Evolutionary conservation across 306 rosid species (phyloP).

Genomic region (Castanea crenata): DNA sequence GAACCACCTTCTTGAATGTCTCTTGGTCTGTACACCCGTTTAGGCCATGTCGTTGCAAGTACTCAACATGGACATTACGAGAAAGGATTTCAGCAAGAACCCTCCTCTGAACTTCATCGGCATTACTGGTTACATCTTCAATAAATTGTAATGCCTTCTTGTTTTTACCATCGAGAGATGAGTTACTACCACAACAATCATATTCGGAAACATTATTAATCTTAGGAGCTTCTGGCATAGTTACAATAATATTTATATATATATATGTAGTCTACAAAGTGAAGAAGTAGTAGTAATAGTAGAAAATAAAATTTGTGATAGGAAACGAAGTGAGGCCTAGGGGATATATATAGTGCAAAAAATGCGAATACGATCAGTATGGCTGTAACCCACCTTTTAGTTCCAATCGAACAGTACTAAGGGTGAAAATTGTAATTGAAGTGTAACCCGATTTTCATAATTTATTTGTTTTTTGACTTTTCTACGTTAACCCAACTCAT

Average conservation of each 20-base stretch:
- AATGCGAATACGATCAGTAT: background rate
- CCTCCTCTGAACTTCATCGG: slow-evolving; percentile 42
- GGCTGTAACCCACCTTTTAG: slow-evolving; percentile 4
- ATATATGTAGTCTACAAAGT: background rate
- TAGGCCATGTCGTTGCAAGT: slow-evolving; percentile 47
- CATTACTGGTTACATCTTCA: slow-evolving; percentile 53
- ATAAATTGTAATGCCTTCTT: slow-evolving; percentile 33
- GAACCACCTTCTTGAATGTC: slow-evolving; percentile 49
- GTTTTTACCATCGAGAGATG: slow-evolving; percentile 7
- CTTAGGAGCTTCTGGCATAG: slow-evolving; percentile 43
- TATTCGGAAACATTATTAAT: background rate
- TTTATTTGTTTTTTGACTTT: background rate
- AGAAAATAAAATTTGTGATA: background rate
- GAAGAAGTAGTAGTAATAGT: background rate
- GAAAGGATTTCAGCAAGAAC: slow-evolving; percentile 55
- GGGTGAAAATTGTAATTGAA: background rate
- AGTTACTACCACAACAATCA: background rate
- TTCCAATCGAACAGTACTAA: background rate
- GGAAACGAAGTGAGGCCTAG: background rate
- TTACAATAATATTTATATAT: background rate
- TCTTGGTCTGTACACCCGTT: slow-evolving; percentile 31
- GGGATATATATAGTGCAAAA: slow-evolving; percentile 23
- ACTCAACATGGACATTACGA: slow-evolving; percentile 46
- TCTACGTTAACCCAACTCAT: background rate
- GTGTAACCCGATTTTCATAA: background rate